Evolutionary conservation across 331 rosid species (phyloP).

Genomic region (Spiraea crenata): DNA sequence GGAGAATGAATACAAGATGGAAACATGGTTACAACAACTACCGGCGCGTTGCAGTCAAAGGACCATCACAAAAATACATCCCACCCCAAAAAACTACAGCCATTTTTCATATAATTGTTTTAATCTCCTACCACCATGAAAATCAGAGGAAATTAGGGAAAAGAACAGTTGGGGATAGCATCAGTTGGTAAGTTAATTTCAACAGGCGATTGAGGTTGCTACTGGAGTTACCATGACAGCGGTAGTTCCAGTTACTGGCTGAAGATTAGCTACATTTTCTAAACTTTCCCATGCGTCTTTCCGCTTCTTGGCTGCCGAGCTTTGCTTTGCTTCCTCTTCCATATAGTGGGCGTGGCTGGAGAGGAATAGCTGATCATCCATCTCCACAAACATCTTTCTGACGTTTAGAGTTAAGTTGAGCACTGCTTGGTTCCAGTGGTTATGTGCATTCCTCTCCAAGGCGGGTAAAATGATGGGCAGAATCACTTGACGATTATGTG

Average conservation of each 20-base stretch:
- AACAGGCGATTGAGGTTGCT: constrained; percentile 48
- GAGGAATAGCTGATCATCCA: constrained; percentile 80
- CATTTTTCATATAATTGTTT: constrained; percentile 24
- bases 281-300: constrained; percentile 77
- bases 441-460: constrained; percentile 61
- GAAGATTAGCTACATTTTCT: constrained; percentile 69
- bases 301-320: constrained; percentile 49
- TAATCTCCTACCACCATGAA: constrained; percentile 16
- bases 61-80: constrained; percentile 15
- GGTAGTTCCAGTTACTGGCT: constrained; percentile 67
- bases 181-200: constrained; percentile 27
- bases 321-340: constrained; percentile 58
- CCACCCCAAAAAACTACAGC: constrained; percentile 23
- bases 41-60: constrained; percentile 14
- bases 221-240: constrained; percentile 73
- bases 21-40: constrained; percentile 25
- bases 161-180: constrained; percentile 1
- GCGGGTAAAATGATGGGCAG: constrained; percentile 76
- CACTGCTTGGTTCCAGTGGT: constrained; percentile 92
- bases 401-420: constrained; percentile 65
- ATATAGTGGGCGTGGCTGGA: constrained; percentile 55
- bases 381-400: constrained; percentile 79
- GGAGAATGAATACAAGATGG: neutral
- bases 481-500: constrained; percentile 67
- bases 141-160: constrained; percentile 18